Conservation (phyloP, 352 stramenopile genomes). For the Pythium biforme region DNA sequence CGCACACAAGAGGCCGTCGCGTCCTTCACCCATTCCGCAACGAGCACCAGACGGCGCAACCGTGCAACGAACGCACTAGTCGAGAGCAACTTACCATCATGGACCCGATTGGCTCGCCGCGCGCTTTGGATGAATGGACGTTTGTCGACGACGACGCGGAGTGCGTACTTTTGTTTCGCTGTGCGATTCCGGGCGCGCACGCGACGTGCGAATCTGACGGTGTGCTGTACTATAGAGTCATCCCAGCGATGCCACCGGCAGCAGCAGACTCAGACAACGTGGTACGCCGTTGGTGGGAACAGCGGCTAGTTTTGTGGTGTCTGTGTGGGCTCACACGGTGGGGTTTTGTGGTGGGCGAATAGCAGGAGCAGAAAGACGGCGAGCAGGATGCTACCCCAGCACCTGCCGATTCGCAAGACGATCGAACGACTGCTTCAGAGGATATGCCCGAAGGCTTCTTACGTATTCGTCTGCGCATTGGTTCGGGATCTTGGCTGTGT, state of each 20-base stretch:
- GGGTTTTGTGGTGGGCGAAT: no score
- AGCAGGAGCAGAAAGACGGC: background rate
- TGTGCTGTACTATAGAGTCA: constrained; percentile 32
- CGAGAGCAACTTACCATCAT: background rate
- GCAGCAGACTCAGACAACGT: background rate
- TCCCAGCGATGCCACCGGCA: constrained; percentile 32
- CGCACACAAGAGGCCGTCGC: no score
- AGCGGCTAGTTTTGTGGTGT: background rate
- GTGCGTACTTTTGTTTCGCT: constrained; percentile 30
- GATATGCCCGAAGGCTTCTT: constrained; percentile 48
- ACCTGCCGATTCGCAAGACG: background rate
- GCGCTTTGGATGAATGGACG: constrained; percentile 58
- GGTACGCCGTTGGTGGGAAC: background rate
- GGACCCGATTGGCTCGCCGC: constrained; percentile 16
- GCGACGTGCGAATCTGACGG: background rate
- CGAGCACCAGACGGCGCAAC: background rate
- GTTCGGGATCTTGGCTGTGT: background rate
- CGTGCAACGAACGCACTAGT: background rate
- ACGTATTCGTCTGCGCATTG: constrained; percentile 57
- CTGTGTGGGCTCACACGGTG: background rate
- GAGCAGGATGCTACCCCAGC: background rate
- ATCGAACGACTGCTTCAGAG: background rate
- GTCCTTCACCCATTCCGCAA: background rate
- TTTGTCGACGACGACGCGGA: constrained; percentile 69
- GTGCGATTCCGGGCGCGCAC: background rate